Conservation (phyloP, 306 rosid genomes). For the Spatholobus suberectus region DNA sequence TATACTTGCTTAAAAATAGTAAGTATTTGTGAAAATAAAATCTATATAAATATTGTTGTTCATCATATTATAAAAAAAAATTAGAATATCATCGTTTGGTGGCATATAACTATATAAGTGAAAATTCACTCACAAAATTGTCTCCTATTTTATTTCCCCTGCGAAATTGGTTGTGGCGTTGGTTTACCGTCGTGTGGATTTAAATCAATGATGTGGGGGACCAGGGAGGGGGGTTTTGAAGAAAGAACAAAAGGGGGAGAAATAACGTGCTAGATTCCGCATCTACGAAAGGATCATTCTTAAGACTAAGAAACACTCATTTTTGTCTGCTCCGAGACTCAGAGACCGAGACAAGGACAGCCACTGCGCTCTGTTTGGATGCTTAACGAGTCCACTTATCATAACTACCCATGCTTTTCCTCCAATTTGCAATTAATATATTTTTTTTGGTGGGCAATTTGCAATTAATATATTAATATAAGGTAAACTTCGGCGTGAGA, state of each 20-base stretch:
- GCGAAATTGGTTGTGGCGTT: neutral
- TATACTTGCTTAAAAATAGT: too few relatives aligned
- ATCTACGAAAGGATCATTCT: conserved; percentile 35
- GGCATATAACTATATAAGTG: too few relatives aligned
- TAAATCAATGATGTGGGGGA: neutral
- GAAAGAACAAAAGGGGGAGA: neutral
- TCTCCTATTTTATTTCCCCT: too few relatives aligned
- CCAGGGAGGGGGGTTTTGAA: neutral
- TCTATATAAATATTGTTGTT: too few relatives aligned
- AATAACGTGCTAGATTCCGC: conserved; percentile 34
- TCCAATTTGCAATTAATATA: neutral
- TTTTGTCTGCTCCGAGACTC: neutral
- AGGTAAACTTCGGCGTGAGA: too few relatives aligned
- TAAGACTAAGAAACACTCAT: neutral
- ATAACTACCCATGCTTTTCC: neutral
- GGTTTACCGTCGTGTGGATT: neutral
- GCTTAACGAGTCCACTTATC: neutral
- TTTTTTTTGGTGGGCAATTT: too few relatives aligned
- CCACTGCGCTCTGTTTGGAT: neutral
- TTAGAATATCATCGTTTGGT: too few relatives aligned
- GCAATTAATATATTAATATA: neutral
- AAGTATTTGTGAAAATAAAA: too few relatives aligned
- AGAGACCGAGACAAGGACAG: neutral
- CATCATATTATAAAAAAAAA: too few relatives aligned
- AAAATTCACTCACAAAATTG: too few relatives aligned